phyloP scores from a whole-genome alignment of 1,284 basidiomycete genomes.

The Grifola frondosa region DNA sequence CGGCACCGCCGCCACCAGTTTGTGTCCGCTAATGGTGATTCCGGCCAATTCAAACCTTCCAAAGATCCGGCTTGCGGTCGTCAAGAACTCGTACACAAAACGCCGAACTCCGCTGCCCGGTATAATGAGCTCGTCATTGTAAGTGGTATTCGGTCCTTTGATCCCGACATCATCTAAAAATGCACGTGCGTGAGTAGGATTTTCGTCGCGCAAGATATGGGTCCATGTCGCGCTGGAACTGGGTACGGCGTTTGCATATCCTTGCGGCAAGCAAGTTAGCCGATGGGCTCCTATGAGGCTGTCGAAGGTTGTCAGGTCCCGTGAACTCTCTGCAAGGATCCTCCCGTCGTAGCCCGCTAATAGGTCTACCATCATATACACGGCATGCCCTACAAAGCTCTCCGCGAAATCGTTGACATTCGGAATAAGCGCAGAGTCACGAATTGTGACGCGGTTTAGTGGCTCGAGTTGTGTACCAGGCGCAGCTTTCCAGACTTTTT shows the following conservation, averaged over 20 bases:
- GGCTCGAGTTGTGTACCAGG: constrained; percentile 32
- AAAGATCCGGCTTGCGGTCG: constrained; percentile 26
- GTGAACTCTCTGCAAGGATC: constrained; percentile 12
- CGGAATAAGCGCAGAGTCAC: constrained; percentile 30
- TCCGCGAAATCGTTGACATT: constrained; percentile 34
- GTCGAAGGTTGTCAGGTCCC: constrained; percentile 30
- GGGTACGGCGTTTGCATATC: constrained; percentile 31
- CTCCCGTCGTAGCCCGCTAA: constrained; percentile 10
- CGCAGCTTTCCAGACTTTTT: constrained; percentile 33
- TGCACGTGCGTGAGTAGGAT: too few species aligned
- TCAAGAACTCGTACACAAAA: constrained; percentile 30
- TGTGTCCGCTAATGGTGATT: constrained; percentile 31
- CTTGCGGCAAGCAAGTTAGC: constrained; percentile 25
- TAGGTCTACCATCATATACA: constrained; percentile 8
- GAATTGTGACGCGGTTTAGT: constrained; percentile 34
- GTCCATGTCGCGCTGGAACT: too few species aligned
- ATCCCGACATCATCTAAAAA: too few species aligned
- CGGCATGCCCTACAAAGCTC: constrained; percentile 21
- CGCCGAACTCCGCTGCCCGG: constrained; percentile 28
- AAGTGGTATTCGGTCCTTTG: too few species aligned
- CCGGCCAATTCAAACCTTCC: constrained; percentile 27
- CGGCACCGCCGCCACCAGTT: constrained; percentile 24
- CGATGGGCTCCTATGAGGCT: constrained; percentile 20
- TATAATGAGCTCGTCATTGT: too few species aligned
- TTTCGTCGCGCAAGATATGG: too few species aligned